Conservation (phyloP, 306 rosid species). For the Malus orientalis region DNA sequence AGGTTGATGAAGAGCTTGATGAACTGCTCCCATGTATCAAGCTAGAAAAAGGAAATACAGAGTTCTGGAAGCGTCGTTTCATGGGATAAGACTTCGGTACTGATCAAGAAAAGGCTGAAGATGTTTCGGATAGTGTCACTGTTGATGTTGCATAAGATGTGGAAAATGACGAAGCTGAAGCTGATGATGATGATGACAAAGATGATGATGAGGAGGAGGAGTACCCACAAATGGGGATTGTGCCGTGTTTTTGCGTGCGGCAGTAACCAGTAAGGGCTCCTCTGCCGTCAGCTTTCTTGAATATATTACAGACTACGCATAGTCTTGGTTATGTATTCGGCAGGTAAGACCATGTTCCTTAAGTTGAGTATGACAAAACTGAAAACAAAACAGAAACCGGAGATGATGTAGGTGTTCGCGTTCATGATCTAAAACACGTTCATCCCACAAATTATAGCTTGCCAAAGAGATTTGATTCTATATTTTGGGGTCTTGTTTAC, state of each 20-base stretch:
- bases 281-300: slow-evolving; percentile 78
- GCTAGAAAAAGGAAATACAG: slow-evolving; percentile 87
- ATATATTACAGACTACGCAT: slow-evolving; percentile 77
- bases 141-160: slow-evolving; percentile 49
- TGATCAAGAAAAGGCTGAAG: slow-evolving; percentile 36
- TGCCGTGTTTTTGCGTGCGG: slow-evolving; percentile 84
- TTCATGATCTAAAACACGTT: background rate
- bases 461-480: background rate
- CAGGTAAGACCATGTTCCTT: slow-evolving; percentile 43
- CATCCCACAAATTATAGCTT: background rate
- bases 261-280: slow-evolving; percentile 82
- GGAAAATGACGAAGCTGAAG: slow-evolving; percentile 62
- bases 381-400: too few species aligned
- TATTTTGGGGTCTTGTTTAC: background rate
- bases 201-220: slow-evolving; percentile 57
- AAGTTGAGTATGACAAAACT: background rate
- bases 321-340: slow-evolving; percentile 81
- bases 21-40: slow-evolving; percentile 69
- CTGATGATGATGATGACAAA: slow-evolving; percentile 50
- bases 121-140: slow-evolving; percentile 47
- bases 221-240: slow-evolving; percentile 84
- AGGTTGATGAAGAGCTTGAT: slow-evolving; percentile 95
- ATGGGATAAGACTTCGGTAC: slow-evolving; percentile 67
- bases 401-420: too few species aligned
- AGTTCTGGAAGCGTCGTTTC: slow-evolving; percentile 88